Conservation (phyloP, 306 rosid species). For the Macrotyloma uniflorum region DNA sequence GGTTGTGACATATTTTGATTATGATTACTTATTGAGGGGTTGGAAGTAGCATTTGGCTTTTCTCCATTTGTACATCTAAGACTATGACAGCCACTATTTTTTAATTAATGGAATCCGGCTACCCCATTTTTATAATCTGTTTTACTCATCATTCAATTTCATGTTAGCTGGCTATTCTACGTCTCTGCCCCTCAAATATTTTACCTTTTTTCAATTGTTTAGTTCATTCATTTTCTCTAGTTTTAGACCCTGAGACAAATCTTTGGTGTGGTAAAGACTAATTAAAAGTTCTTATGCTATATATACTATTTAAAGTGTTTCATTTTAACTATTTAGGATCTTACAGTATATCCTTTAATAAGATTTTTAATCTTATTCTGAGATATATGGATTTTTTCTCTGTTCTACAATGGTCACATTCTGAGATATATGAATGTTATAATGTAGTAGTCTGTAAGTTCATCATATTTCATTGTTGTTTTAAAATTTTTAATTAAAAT, state of each 20-base stretch:
- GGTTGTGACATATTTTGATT: slow-evolving; percentile 41
- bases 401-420: no score
- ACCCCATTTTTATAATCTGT: slow-evolving; percentile 19
- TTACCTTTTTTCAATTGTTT: background rate
- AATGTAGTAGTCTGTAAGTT: background rate
- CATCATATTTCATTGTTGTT: background rate
- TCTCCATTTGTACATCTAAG: slow-evolving; percentile 53
- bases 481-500: background rate
- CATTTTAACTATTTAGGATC: background rate
- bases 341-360: background rate
- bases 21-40: slow-evolving; percentile 29
- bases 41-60: slow-evolving; percentile 41
- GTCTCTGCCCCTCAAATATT: background rate
- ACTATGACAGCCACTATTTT: slow-evolving; percentile 48
- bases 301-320: background rate
- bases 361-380: background rate
- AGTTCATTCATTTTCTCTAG: background rate
- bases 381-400: background rate
- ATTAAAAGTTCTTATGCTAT: background rate
- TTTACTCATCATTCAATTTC: slow-evolving; percentile 22
- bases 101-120: slow-evolving; percentile 41
- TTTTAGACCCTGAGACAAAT: background rate
- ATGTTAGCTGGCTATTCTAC: slow-evolving; percentile 27
- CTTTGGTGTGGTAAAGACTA: background rate
- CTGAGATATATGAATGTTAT: background rate